A percentile compares a stretch with the other conserved stretches of the same genome.
Evolutionary conservation across 306 rosid genomes (phyloP).

Genomic region (Cucurbita ficifolia): DNA sequence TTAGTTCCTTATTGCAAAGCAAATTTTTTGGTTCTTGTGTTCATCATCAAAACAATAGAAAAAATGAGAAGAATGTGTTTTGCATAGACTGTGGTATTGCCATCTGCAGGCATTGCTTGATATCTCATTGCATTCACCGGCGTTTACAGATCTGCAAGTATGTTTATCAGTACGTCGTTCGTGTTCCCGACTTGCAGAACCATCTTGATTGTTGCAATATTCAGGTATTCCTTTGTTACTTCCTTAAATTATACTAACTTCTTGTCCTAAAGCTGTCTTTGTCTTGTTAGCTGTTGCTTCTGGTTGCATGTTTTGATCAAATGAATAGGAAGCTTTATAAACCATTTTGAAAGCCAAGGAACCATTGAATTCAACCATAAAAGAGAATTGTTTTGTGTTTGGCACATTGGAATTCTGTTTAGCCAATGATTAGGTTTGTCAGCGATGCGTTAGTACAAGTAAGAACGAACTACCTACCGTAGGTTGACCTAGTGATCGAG

Average conservation of each 20-base stretch:
- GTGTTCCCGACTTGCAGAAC: slow-evolving; percentile 60
- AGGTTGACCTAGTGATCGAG: no score
- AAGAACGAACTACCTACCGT: no score
- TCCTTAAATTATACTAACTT: background rate
- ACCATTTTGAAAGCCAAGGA: background rate
- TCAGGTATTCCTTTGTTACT: slow-evolving; percentile 39
- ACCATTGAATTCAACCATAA: background rate
- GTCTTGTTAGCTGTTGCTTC: background rate
- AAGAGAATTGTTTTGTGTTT: background rate
- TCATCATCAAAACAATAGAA: slow-evolving; percentile 45
- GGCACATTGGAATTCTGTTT: background rate
- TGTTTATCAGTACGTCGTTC: slow-evolving; percentile 70
- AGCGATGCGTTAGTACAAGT: background rate
- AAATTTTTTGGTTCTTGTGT: slow-evolving; percentile 58
- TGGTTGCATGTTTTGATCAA: background rate
- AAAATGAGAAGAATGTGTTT: slow-evolving; percentile 61
- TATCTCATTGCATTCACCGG: slow-evolving; percentile 53
- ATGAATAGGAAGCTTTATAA: background rate
- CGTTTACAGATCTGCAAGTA: slow-evolving; percentile 76
- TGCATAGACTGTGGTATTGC: slow-evolving; percentile 64
- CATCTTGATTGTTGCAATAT: slow-evolving; percentile 66
- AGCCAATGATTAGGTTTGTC: background rate
- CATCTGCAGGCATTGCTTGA: slow-evolving; percentile 63
- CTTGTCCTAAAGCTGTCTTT: background rate
- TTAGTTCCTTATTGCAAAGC: slow-evolving; percentile 37